Base-by-base conservation (phyloP, 2,329 filamentous ascomycete species). In the Apiospora saccharicola region DNA sequence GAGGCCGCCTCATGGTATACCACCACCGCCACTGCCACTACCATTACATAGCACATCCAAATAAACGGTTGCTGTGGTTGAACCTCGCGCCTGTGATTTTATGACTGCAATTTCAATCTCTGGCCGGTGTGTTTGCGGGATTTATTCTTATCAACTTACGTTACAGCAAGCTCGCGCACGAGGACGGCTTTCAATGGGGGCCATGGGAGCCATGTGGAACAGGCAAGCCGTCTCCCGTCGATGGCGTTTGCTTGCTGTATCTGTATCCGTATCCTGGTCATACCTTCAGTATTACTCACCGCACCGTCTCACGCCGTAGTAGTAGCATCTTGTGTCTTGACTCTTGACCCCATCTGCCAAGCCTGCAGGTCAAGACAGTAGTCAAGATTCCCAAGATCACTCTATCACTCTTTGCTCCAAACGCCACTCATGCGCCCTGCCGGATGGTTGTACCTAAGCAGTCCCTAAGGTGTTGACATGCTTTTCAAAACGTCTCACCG, bases 401-500 rank as follows among this genome's bases (percentile, higher is more conserved):
- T 30, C 26, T 30, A 30, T 41, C 8, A 57, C 6, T 34, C 51
- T 57, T 57, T 4, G 4, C 51, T 26, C 24, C 51, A 8, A 57
- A 57, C 13, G 7, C 26, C 8, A 7, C 26, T 57, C 26, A 34
- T 57, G 51, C 24, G 26, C 14, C 14, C 16, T 34, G 51, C 51
- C 51, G 51, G 14, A n/a, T 57, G 16, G 51, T 57, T 26, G 24
- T 34, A 22, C 14, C 51, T 19, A 57, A 61, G 53, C 30, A 37
- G 53, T 41, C 37, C 37, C 37, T 19, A 57, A 61, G 53, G 19
- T 34, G 53, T 22, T 12, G 8, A 30, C 19, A 34, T 61, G 30
- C 16, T 61, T 61, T 61, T 30, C 53, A 22, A 37, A 37, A 61
- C 53, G 53, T 61, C 53, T 61, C 53, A 37, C 53, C 57, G 34